Conservation (phyloP, 306 rosid genomes). For the Cicer cuneatum region DNA sequence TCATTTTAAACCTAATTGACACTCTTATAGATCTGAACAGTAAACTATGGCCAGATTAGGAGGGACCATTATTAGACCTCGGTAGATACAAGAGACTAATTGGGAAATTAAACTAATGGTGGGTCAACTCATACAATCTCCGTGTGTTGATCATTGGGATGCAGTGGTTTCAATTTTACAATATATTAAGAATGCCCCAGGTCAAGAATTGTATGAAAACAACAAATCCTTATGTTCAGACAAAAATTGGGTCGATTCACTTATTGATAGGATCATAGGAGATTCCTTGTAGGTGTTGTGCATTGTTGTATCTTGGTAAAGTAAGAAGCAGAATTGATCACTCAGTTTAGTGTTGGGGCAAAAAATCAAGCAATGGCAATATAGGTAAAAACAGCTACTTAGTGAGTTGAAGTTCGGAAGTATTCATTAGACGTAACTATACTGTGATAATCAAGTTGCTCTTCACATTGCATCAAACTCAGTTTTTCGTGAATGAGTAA, state of each 20-base stretch:
- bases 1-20: background rate
- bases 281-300: background rate
- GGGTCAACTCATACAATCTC: constrained; percentile 3
- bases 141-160: background rate
- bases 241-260: background rate
- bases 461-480: background rate
- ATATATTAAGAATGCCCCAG: no score
- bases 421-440: background rate
- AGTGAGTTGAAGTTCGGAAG: background rate
- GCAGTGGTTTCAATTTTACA: no score
- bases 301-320: background rate
- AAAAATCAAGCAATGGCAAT: background rate
- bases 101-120: background rate
- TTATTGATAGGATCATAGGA: background rate
- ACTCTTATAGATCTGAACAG: background rate
- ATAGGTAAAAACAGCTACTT: background rate
- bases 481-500: background rate
- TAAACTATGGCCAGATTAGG: constrained; percentile 1
- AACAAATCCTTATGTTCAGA: background rate
- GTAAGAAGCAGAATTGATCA: background rate
- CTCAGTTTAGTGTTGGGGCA: background rate
- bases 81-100: background rate
- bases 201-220: no score
- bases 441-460: background rate
- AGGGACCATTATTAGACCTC: background rate